Base-by-base conservation (phyloP, 441 rosid genomes). In the Daphne laureola region DNA sequence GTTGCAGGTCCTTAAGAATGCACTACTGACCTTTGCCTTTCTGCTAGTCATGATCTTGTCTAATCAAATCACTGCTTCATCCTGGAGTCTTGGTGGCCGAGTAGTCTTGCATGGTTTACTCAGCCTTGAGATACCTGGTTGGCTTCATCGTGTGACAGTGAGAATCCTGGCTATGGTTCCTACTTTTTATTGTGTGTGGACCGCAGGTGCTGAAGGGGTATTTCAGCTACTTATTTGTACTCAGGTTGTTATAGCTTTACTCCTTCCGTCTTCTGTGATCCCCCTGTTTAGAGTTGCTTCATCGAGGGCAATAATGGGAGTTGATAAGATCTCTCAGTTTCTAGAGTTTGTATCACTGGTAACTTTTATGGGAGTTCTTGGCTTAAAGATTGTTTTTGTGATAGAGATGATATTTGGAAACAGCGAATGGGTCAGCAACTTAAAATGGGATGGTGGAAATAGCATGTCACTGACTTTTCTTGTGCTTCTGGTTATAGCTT, bases 261-360 rank as follows among this genome's bases (percentile, higher is more conserved):
- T 87, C 67, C 92, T 94, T 55, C 97, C 99, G 7, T 80, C 95
- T 64, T 82, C 97, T 26, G 89, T 86, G 55, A 86, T 94, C 49
- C 99, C 97, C 3, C 86, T 94, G 58, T 90, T 90, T 58, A 87
- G 97, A 51, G 73, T 94, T 54, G 87, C 91, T 65, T 77, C 98
- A 12, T 94, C 99, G n/a, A 83, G 82, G 67, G 65, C 78, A 54
- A 77, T 87, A 62, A 94, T 94, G 99, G 95, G 96, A 48, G 74
- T 59, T 59, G 65, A 86, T 57, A 94, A 90, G 72, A 81, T 84
- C 64, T 82, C 96, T 59, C 95, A 77, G 56, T 26, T 74, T 60
- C 68, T 80, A 66, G 98, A 90, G 81, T 82, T 87, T 73, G 51
- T 84, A 49, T 77, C 77, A 0, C 58, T 90, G 58, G 17, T 80